Base-by-base conservation (phyloP, 495 filamentous ascomycete species). In the Daldinia concentrica region DNA sequence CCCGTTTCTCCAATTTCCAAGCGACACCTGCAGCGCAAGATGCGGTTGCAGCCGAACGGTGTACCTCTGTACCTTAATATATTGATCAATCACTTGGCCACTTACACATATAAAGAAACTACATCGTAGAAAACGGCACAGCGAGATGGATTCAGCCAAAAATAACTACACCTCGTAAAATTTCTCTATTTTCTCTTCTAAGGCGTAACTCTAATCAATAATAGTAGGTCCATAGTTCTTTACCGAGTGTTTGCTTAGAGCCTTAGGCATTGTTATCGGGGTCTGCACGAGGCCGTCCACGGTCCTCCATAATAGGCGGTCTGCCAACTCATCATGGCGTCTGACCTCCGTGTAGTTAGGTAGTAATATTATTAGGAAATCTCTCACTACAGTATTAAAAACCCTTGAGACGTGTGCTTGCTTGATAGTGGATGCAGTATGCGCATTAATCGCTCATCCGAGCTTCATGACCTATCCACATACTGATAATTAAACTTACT, bases 1-100 rank as follows among this genome's bases (percentile, higher is more conserved):
- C 43, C 34, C 26, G 48, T 62, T 58, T 72, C 63, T 72, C 32
- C 58, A 62, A 39, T 24, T 30, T 43, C 50, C 50, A 22, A 54
- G 32, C 14, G 7, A 30, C 45, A n/a, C n/a, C n/a, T n/a, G n/a
- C n/a, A 41, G 14, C 34, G 8, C 50, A 27, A 57, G 56, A 55
- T 56, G 27, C 54, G 45, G 61, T 29, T 22, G 43, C 36, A 48
- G 34, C 50, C 50, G 50, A 27, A 24, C 3, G 14, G 30, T 15
- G 27, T 54, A 52, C 36, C 51, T 15, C 48, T 26, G 55, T 69
- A 43, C 37, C 50, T 54, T 54, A n/a, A 30, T 54, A 54, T 54
- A 30, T 29, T 29, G 1, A 29, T 29, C 6, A 26, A 48, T 48
- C 19, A 22, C 22, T 9, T 12, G 4, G 17, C 8, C 43, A 48